A percentile compares a stretch with the other conserved stretches of the same genome.
Evolutionary conservation across 1,284 basidiomycete genomes (phyloP).

Genomic region (Puccinia hordei): DNA sequence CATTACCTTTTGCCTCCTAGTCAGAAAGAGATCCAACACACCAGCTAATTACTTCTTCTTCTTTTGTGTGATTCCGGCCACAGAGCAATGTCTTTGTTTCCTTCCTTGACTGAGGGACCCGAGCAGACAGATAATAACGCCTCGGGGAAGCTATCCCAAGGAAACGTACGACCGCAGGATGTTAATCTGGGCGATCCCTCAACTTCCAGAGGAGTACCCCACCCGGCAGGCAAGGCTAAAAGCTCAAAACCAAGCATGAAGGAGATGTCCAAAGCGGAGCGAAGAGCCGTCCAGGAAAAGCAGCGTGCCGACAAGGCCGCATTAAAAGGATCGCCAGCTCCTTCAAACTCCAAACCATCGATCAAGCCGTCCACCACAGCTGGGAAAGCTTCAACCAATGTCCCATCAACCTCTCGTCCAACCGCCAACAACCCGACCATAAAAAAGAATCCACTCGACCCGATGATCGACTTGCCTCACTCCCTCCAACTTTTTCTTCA

Average conservation of each 20-base stretch:
- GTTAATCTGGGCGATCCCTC: neutral
- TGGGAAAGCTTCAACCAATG: constrained; percentile 14
- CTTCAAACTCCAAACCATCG: constrained; percentile 25
- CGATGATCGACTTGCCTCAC: constrained; percentile 54
- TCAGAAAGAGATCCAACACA: neutral
- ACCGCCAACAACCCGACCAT: constrained; percentile 52
- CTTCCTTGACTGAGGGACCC: neutral
- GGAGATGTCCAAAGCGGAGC: constrained; percentile 74
- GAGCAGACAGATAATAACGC: neutral
- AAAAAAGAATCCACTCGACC: constrained; percentile 53
- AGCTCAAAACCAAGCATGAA: constrained; percentile 62
- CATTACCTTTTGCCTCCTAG: neutral
- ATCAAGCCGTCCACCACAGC: constrained; percentile 16
- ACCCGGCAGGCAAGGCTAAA: constrained; percentile 52
- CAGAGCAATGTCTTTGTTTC: neutral
- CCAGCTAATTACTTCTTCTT: neutral
- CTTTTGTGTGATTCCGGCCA: neutral
- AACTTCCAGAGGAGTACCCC: neutral
- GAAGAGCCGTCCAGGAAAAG: constrained; percentile 74
- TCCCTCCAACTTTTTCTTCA: constrained; percentile 62
- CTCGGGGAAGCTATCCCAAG: neutral
- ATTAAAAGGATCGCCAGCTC: constrained; percentile 53
- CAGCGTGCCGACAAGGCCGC: constrained; percentile 69
- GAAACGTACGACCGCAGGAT: neutral
- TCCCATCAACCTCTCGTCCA: constrained; percentile 53